phyloP scores from a whole-genome alignment of 768 basidiomycete genomes.

The Mycena rosella region DNA sequence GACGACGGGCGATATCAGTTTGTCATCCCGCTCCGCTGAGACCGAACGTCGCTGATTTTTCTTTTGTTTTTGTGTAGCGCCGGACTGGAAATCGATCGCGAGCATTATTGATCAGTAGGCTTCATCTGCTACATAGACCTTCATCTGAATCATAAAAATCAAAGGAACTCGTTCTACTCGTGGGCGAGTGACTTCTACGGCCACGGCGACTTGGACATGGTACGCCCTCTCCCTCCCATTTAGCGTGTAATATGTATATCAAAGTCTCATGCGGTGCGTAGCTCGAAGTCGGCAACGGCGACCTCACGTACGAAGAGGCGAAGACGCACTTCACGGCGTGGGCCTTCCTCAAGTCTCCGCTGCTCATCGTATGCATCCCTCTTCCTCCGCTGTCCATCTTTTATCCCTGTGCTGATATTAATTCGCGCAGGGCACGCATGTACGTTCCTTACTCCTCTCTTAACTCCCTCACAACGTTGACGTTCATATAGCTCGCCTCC shows the following conservation, averaged over 20 bases:
- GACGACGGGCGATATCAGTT: constrained; percentile 67
- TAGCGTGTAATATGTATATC: not conserved
- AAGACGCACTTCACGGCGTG: constrained; percentile 82
- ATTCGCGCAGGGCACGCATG: constrained; percentile 51
- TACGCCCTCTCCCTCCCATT: constrained; percentile 38
- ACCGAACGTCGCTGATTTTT: not conserved
- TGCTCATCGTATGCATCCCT: constrained; percentile 62
- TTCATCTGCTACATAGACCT: no score
- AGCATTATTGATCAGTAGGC: constrained; percentile 67
- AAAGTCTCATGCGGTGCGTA: constrained; percentile 45
- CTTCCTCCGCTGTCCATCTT: not conserved
- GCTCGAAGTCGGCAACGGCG: constrained; percentile 76
- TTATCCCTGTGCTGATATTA: constrained; percentile 5
- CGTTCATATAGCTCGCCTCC: constrained; percentile 56
- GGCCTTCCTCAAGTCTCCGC: constrained; percentile 78
- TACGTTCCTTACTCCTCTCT: constrained; percentile 19
- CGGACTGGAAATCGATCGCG: constrained; percentile 64
- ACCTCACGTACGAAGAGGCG: constrained; percentile 70
- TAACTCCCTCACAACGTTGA: not conserved
- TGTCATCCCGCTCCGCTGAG: constrained; percentile 13
- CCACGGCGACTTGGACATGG: constrained; percentile 78
- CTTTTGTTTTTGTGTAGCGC: constrained; percentile 43
- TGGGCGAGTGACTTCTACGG: constrained; percentile 77
- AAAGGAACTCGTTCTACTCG: constrained; percentile 77
- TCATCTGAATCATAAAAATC: no score